Percentiles rank a stretch among this genome's conserved stretches.
Evolutionary conservation across 2,329 filamentous ascomycete genomes (phyloP).

Genomic region (Delphinella strobiligena): DNA sequence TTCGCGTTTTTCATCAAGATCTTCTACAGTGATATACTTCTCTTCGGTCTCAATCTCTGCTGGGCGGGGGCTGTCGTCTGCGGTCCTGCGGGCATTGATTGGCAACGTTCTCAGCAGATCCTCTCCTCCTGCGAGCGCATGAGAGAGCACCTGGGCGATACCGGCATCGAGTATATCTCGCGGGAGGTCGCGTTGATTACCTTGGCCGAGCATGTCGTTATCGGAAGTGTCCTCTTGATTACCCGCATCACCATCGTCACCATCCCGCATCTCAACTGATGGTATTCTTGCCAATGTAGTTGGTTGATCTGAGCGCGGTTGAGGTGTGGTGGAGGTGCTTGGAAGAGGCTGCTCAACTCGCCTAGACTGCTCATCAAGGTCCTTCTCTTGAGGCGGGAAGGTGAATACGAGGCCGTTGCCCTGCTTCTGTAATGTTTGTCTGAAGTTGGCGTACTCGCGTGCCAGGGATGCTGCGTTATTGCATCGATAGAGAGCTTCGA

Average conservation of each 20-base stretch:
- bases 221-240: constrained; percentile 7
- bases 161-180: constrained; percentile 4
- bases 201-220: constrained; percentile 1
- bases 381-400: constrained; percentile 18
- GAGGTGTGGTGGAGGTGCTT: neutral
- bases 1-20: constrained; percentile 63
- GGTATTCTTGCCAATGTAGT: constrained; percentile 4
- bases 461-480: constrained; percentile 52
- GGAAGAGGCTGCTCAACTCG: neutral
- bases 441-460: constrained; percentile 47
- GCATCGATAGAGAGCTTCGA: constrained; percentile 73
- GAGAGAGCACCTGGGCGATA: constrained; percentile 6
- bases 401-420: constrained; percentile 33
- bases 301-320: neutral
- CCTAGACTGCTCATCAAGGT: constrained; percentile 6
- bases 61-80: constrained; percentile 3
- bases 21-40: constrained; percentile 52
- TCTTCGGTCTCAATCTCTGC: constrained; percentile 19
- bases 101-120: constrained; percentile 5
- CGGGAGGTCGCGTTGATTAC: constrained; percentile 4
- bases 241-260: constrained; percentile 8
- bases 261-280: constrained; percentile 29
- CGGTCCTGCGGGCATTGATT: neutral
- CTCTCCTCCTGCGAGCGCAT: constrained; percentile 6
- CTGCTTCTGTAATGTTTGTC: neutral